Base-by-base conservation (phyloP, 306 rosid species). In the Rosa lucieae region DNA sequence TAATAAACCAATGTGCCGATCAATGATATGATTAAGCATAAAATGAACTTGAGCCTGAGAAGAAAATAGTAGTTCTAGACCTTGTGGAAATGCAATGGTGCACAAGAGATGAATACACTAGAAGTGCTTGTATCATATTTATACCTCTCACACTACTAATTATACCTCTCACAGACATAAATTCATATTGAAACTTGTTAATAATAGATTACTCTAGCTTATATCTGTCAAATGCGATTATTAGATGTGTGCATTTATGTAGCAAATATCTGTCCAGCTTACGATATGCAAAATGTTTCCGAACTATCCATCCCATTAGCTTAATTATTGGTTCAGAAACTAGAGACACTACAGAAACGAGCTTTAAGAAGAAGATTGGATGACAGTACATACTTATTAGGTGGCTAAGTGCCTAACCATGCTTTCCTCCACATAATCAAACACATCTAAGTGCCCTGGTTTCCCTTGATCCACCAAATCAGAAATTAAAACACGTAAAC, bases 311-410 rank as follows among this genome's bases (percentile, higher is more conserved):
- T 14, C 56, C 56, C 56, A 51, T 8, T 51, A 51, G 8, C 14
- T 46, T 39, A 66, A 74, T 55, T n/a, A 73, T 53, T 58, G 77
- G 35, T 39, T 53, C 66, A 4, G 11, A 18, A 74, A 74, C 68
- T 74, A 56, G 21, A 56, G 37, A 40, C 37, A 32, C 77, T n/a
- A 18, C 52, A 74, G 3, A 23, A 48, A 0, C 7, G 4, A 73
- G 23, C 66, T 73, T 52, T 58, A 18, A 20, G 47, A 72, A 72
- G 76, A 72, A 20, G 49, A 53, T 37, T 23, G 6, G 49, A 5
- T 61, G 39, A 74, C 23, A 56, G 46, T n/a, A 0, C n/a, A 39
- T 10, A 12, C 39, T 4, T 10, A 21, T 53, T 39, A 73, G 17
- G n/a, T 73, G 66, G 21, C 29, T 53, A 73, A 51, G n/a, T 5